These are phyloP conservation scores for Erythrobasidium yunnanense DNA, from an alignment of 768 basidiomycete genomes.

Conservation along the genomic window DNA sequence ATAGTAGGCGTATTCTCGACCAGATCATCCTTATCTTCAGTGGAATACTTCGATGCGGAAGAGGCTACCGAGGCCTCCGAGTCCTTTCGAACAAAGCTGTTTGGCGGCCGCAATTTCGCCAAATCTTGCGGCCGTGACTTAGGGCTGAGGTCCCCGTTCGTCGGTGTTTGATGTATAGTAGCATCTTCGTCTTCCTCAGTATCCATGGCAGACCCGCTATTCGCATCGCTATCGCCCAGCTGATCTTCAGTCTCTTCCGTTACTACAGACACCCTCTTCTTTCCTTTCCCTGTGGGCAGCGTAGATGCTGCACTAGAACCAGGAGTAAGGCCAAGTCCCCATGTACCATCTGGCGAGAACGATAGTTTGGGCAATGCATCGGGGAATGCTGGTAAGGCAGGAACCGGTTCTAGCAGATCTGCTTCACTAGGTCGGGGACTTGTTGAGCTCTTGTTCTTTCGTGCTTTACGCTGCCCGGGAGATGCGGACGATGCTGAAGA, in stretches of 20 bases:
- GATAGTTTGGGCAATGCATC: constrained; percentile 23
- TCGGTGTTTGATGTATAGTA: too few relatives aligned
- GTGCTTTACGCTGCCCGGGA: too few relatives aligned
- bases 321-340: neutral
- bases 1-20: neutral
- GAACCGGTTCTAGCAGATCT: constrained; percentile 38
- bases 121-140: neutral
- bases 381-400: constrained; percentile 41
- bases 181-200: too few relatives aligned
- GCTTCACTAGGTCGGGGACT: neutral
- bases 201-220: neutral
- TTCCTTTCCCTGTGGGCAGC: neutral
- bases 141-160: neutral
- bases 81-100: neutral
- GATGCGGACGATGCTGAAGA: too few relatives aligned
- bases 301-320: neutral
- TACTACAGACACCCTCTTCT: constrained; percentile 20
- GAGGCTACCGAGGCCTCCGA: constrained; percentile 2
- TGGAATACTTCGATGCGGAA: constrained; percentile 5
- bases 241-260: constrained; percentile 24
- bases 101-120: neutral
- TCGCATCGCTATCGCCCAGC: neutral
- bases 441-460: constrained; percentile 5
- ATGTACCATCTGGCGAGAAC: neutral
- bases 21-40: neutral